Evolutionary conservation across 1,139 yeast genomes (phyloP).

Genomic region (Kodamaea derodonti): DNA sequence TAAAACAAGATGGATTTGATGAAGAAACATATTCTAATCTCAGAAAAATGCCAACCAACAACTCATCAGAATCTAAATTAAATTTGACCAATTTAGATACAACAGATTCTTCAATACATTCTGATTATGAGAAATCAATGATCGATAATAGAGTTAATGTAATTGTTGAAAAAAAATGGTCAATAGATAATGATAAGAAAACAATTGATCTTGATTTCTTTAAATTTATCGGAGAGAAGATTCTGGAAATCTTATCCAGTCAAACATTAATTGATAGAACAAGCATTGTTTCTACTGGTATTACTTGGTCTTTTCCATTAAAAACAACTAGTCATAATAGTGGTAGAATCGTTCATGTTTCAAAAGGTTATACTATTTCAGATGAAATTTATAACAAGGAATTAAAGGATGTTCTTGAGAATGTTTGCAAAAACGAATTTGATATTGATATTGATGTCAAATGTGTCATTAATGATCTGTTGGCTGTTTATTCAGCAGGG

Average conservation of each 20-base stretch:
- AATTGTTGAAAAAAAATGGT: conserved; percentile 39
- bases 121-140: conserved; percentile 5
- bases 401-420: conserved; percentile 39
- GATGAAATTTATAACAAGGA: conserved; percentile 39
- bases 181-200: conserved; percentile 36
- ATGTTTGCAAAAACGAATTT: conserved; percentile 20
- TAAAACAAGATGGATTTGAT: not conserved
- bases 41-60: conserved; percentile 6
- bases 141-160: conserved; percentile 21
- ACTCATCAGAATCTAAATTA: conserved; percentile 8
- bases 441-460: conserved; percentile 28
- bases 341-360: conserved; percentile 44
- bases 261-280: conserved; percentile 23
- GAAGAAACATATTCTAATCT: conserved; percentile 1
- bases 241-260: conserved; percentile 25
- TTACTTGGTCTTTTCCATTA: conserved; percentile 61
- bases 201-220: conserved; percentile 38
- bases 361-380: conserved; percentile 48
- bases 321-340: conserved; percentile 40
- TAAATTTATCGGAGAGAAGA: conserved; percentile 33
- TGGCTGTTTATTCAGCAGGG: conserved; percentile 48
- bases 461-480: conserved; percentile 40
- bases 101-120: conserved; percentile 8
- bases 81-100: conserved; percentile 6
- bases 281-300: conserved; percentile 35